Evolutionary conservation across 306 rosid genomes (phyloP), one percentile per base, ranked within the genome.

Genomic region (Argentina anserina): DNA sequence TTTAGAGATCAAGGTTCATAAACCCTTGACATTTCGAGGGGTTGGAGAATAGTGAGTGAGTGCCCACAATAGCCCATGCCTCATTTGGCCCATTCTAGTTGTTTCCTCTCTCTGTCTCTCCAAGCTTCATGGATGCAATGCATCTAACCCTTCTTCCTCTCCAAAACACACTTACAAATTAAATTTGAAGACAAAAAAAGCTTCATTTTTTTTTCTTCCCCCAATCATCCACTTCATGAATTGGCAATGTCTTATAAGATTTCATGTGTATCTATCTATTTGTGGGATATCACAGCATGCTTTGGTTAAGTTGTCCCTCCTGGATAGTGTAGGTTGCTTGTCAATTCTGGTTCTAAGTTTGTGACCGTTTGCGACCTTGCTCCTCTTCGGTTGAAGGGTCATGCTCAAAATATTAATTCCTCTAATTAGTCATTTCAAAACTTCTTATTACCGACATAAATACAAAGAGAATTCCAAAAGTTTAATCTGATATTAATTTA

Each of bases 241-340:
- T 88, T 81, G 96, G 90, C 97, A 88, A 81, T 90, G 84, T 94
- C 92, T 4, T 91, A 82, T 73, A 28, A 78, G 91, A 94, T 91
- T 80, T 87, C 50, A 59, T 83, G 73, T 67, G 73, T 67, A 73
- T 78, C 75, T 78, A 81, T 74, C 79, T 78, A 33, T 70, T 59
- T 36, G 89, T 85, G 92, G 89, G 86, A 74, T 78, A 56, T 56
- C 36, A 56, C 63, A 87, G 83, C n/a, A n/a, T n/a, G n/a, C n/a
- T n/a, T n/a, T n/a, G n/a, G n/a, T n/a, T n/a, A n/a, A n/a, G n/a
- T n/a, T n/a, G 69, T 81, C 75, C 75, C 65, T 25, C 55, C 26
- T 46, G 9, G 28, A n/a, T 59, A 31, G 11, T 59, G 65, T 68
- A 66, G 63, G 49, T 41, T 70, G 78, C 77, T 79, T 75, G 80